These are phyloP conservation scores for Phyllosticta capitalensis DNA, from an alignment of 2,329 filamentous ascomycete genomes.

Conservation along the genomic window DNA sequence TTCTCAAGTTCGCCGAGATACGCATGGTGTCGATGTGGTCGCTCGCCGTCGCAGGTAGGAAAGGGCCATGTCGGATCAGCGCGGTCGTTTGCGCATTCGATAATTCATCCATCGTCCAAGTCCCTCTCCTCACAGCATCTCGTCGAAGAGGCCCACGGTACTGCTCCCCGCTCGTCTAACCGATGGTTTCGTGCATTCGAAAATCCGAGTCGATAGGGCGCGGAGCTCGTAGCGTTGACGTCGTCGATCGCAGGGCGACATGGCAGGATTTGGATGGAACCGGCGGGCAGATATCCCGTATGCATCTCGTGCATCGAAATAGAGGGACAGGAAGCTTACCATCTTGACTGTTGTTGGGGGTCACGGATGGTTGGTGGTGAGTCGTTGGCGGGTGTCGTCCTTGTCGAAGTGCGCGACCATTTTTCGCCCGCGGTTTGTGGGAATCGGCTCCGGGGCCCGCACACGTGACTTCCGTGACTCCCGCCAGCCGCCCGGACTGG, in stretches of 20 bases:
- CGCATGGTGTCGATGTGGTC: background rate
- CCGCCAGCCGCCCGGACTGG: too few species aligned
- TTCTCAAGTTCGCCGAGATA: background rate
- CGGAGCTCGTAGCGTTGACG: background rate
- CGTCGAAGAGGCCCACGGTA: background rate
- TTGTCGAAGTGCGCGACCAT: conserved; percentile 18
- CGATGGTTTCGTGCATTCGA: background rate
- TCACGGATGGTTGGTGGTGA: conserved; percentile 25
- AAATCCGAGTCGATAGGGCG: background rate
- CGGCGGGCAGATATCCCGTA: background rate
- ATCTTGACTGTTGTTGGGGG: conserved; percentile 32
- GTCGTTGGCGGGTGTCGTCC: conserved; percentile 16
- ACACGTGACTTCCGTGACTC: conserved; percentile 9
- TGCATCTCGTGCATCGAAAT: background rate
- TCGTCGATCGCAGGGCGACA: background rate
- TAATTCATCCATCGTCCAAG: background rate
- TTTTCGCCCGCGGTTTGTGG: conserved; percentile 21
- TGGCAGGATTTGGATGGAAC: background rate
- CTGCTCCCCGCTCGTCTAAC: background rate
- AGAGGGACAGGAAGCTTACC: conserved; percentile 21
- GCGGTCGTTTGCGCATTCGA: background rate
- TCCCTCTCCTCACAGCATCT: background rate
- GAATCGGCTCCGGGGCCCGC: conserved; percentile 17
- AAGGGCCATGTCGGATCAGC: background rate
- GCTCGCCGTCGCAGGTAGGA: background rate